Base-by-base conservation (phyloP, 768 basidiomycete genomes). In the Phallus indusiatus region DNA sequence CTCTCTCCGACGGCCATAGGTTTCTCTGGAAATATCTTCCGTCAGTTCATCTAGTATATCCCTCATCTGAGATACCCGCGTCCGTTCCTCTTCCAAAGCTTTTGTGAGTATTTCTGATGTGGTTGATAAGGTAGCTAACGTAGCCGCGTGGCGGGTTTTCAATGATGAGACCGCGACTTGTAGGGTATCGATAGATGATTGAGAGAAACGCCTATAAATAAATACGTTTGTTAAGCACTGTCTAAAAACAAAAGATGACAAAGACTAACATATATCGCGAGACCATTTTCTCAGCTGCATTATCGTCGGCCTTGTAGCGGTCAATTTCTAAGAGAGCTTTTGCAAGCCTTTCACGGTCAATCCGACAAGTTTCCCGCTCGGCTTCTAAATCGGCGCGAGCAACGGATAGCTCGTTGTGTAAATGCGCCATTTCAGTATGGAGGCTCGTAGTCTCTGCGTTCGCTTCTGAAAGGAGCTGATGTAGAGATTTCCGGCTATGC, bases 261-360 rank as follows among this genome's bases (percentile, higher is more conserved):
- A 21, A 36, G 56, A 74, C 83, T 57, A 64, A 90, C 90, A 91
- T 92, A 68, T 92, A 92, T 37, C 87, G 81, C 24, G 88, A 81
- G 28, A 93, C 90, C 81, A 91, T 87, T 65, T 84, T 87, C 12
- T 85, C 84, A 1, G 90, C 89, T 0, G 85, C 79, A n/a, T 75
- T 79, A 59, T 91, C 88, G 53, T 90, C 86, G 17, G 82, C 68
- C 62, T 75, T 72, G 51, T 81, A 73, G 64, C 73, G 75, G 55
- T 86, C 78, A 16, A 88, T 72, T 61, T 83, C 81, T 1, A 75
- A 70, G 47, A 75, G 75, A 3, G 74, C 70, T 33, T 73, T 68
- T 0, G 80, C 77, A 14, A 85, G 70, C 57, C 79, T 75, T 0
- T 63, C 63, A 16, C 77, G 76, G 42, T 81, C 75, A 1, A 75